Evolutionary conservation across 495 filamentous ascomycete species (phyloP).

Genomic region (Collariella sp.): DNA sequence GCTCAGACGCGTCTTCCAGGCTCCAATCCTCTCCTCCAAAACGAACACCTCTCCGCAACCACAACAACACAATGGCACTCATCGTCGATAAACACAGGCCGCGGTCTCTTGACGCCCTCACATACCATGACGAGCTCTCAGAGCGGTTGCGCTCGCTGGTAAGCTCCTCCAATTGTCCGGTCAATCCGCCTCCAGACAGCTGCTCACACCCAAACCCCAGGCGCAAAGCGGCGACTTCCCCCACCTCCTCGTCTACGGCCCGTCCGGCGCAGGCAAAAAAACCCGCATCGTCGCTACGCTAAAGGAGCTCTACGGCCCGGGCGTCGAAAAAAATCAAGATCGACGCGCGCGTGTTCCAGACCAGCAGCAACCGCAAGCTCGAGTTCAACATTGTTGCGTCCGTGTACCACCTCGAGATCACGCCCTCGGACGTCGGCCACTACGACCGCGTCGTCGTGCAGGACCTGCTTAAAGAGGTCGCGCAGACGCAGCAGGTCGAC

Average conservation of each 20-base stretch:
- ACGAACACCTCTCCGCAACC: background rate
- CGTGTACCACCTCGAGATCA: conserved; percentile 96
- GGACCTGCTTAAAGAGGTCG: conserved; percentile 93
- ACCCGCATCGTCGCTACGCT: conserved; percentile 90
- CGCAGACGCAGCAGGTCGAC: conserved; percentile 97
- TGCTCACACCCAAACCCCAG: conserved; percentile 37
- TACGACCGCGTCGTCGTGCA: conserved; percentile 94
- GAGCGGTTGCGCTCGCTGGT: conserved; percentile 80
- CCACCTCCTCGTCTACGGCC: conserved; percentile 92
- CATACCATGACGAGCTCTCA: conserved; percentile 84
- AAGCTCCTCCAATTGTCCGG: conserved; percentile 24
- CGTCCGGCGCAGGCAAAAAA: conserved; percentile 94
- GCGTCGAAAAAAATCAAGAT: conserved; percentile 97
- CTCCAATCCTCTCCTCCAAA: background rate
- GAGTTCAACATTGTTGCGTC: conserved; percentile 98
- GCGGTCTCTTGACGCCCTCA: conserved; percentile 74
- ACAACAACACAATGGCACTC: conserved; percentile 45
- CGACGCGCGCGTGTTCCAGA: conserved; percentile 91
- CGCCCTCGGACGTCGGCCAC: conserved; percentile 91
- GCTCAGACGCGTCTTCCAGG: conserved; percentile 13
- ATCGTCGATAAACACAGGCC: conserved; percentile 94
- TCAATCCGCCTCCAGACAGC: background rate
- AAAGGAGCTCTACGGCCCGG: conserved; percentile 83
- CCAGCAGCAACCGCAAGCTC: conserved; percentile 87
- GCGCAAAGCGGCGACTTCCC: conserved; percentile 96